Evolutionary conservation across 352 stramenopile species (phyloP), one percentile per base, ranked within the genome.

Genomic region (Thraustochytrium sp.): DNA sequence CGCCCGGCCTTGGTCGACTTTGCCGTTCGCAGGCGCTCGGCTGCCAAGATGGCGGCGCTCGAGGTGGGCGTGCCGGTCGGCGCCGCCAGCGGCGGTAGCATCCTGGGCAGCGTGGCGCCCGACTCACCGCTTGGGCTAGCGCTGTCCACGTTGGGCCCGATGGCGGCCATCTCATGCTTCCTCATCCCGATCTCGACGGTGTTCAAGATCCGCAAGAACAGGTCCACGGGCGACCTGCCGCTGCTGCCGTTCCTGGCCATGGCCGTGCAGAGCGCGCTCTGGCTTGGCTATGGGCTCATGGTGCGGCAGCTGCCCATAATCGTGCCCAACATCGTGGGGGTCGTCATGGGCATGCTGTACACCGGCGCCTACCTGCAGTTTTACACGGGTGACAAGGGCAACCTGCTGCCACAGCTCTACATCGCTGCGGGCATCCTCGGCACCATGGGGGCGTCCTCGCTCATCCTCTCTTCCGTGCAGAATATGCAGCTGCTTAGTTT

Each of bases 211-310:
- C 18, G 34, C 13, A 83, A 46, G 61, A 21, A 18, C 21, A 84
- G 44, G 26, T 23, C 36, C 63, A 75, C 61, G 16, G 59, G 29
- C 9, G 29, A 75, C 13, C 49, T 76, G 13, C 75, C 75, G 37
- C 54, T 84, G 8, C 13, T 83, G 31, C 75, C 75, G 18, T 84
- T 76, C 40, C 29, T 84, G 42, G 29, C 31, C 55, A 84, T 84
- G 75, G 55, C 44, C 13, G 51, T 54, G 36, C 75, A 84, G 29
- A 68, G 36, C 2, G 29, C 37, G 31, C 34, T 84, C 18, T 84
- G 75, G 75, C 55, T 80, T 11, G 40, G 29, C 5, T 84, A 84
- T 29, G 75, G 75, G 8, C 23, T 80, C 26, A n/a, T 84, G 1
- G 29, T 84, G 21, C 11, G 64, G 40, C 8, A 11, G 4, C 16